Evolutionary conservation across 108 stramenopile genomes (phyloP).

Genomic region (Aurantiochytrium sp.): DNA sequence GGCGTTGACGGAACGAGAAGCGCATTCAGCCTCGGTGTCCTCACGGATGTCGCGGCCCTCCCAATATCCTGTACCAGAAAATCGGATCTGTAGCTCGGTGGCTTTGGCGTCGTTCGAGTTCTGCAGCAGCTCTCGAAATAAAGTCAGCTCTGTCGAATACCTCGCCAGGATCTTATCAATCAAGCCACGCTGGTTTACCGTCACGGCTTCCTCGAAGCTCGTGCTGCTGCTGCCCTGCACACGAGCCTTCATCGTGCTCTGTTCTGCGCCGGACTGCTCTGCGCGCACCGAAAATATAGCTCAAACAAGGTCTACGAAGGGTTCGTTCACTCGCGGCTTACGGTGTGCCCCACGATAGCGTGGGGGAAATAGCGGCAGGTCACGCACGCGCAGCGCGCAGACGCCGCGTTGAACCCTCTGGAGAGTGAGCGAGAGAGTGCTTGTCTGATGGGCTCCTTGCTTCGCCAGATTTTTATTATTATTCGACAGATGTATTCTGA

Average conservation of each 20-base stretch:
- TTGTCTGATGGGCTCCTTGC: too few species aligned
- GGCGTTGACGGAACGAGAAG: background rate
- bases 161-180: conserved; percentile 76
- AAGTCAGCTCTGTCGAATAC: conserved; percentile 65
- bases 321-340: too few species aligned
- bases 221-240: background rate
- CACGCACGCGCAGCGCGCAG: too few species aligned
- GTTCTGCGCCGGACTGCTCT: too few species aligned
- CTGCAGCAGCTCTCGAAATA: conserved; percentile 72
- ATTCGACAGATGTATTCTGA: too few species aligned
- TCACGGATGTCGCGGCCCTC: background rate
- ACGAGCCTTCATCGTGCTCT: background rate
- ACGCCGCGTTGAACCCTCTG: too few species aligned
- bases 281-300: too few species aligned
- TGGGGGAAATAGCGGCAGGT: too few species aligned
- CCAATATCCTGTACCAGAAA: conserved; percentile 40
- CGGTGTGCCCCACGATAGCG: too few species aligned
- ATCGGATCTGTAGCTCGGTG: conserved; percentile 62
- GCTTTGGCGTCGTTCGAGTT: conserved; percentile 76
- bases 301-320: too few species aligned
- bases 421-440: too few species aligned
- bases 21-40: background rate
- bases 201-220: conserved; percentile 55
- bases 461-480: too few species aligned
- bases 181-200: conserved; percentile 73